Evolutionary conservation across 2,329 filamentous ascomycete species (phyloP).

Genomic region (Aspergillus ustus): DNA sequence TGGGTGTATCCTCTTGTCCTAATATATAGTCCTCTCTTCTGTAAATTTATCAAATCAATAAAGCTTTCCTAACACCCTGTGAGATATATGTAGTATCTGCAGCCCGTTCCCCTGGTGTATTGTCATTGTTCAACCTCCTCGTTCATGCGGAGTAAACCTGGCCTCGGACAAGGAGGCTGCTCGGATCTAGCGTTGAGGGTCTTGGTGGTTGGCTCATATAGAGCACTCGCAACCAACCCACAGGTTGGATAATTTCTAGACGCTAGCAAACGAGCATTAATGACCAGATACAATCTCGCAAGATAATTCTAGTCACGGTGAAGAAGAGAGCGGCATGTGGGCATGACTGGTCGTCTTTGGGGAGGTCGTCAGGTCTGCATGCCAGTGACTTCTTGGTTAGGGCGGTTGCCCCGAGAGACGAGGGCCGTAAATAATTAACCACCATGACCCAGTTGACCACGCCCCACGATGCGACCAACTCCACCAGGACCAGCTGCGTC

Average conservation of each 20-base stretch:
- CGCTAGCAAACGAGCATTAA: background rate
- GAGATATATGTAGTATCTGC: too few relatives aligned
- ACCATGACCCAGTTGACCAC: conserved; percentile 22
- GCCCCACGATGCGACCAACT: conserved; percentile 24
- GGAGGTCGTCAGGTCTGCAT: background rate
- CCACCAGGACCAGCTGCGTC: conserved; percentile 26
- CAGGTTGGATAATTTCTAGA: background rate
- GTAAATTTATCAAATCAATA: too few relatives aligned
- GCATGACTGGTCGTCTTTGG: background rate
- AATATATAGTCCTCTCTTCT: too few relatives aligned
- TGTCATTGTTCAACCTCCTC: too few relatives aligned
- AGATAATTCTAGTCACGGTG: too few relatives aligned
- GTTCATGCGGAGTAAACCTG: too few relatives aligned
- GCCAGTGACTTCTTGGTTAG: background rate
- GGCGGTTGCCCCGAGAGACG: conserved; percentile 37
- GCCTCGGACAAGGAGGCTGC: too few relatives aligned
- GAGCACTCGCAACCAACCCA: background rate
- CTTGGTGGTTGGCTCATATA: background rate
- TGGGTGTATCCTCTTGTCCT: too few relatives aligned
- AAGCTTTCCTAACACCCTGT: too few relatives aligned
- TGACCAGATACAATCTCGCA: background rate
- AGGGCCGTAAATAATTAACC: conserved; percentile 32
- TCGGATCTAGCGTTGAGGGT: too few relatives aligned
- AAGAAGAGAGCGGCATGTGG: background rate
- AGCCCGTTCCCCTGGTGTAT: too few relatives aligned